Evolutionary conservation across 257 asterid species (phyloP).

Genomic region (Primulina tabacum): DNA sequence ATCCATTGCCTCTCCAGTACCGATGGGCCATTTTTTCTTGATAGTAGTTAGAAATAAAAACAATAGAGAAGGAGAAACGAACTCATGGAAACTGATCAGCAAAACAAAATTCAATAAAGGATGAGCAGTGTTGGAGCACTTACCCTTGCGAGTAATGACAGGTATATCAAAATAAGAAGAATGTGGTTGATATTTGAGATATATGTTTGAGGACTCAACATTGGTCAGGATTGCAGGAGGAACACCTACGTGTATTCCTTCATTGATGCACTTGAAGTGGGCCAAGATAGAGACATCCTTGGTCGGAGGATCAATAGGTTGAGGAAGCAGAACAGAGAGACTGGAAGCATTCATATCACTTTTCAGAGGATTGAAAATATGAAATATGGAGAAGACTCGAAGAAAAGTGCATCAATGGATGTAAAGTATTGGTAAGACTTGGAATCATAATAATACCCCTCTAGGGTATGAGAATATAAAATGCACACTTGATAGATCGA

Average conservation of each 20-base stretch:
- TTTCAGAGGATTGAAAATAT: no score
- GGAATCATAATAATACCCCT: background rate
- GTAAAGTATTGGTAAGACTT: background rate
- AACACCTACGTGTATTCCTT: background rate
- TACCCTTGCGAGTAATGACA: background rate
- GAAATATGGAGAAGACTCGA: background rate
- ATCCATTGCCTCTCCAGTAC: background rate
- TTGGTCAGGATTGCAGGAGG: background rate
- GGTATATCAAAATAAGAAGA: background rate
- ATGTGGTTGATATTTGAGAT: background rate
- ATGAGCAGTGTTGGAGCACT: background rate
- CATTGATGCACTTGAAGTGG: background rate
- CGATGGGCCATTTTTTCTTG: background rate
- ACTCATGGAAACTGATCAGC: background rate
- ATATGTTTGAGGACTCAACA: background rate
- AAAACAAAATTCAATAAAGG: no score
- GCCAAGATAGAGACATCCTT: background rate
- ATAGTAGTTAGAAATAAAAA: background rate
- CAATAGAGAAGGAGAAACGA: background rate
- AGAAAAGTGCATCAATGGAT: background rate
- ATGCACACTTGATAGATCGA: background rate
- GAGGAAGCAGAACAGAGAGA: background rate
- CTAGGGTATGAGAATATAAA: background rate
- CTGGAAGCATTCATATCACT: background rate
- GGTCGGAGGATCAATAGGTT: background rate